Conservation (phyloP, 805 yeast genomes). For the Zygotorulaspora chibaensis region DNA sequence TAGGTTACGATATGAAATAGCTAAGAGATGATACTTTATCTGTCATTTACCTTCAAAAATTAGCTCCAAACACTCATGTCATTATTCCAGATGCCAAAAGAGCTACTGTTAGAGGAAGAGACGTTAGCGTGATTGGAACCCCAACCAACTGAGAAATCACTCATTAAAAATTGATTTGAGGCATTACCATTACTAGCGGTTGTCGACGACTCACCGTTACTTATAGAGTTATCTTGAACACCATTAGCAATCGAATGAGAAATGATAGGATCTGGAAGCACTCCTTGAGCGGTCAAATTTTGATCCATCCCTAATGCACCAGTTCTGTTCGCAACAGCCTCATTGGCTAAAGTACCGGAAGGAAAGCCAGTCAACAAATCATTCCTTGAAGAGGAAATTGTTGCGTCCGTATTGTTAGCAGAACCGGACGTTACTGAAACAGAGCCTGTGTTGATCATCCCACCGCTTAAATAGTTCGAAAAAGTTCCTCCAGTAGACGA, state of each 20-base stretch:
- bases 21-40: constrained; percentile 8
- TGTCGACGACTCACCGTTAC: constrained; percentile 5
- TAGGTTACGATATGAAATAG: constrained; percentile 4
- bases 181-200: constrained; percentile 3
- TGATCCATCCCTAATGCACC: constrained; percentile 10
- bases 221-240: constrained; percentile 3
- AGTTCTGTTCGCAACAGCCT: constrained; percentile 3
- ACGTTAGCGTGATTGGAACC: constrained; percentile 20
- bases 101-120: constrained; percentile 12
- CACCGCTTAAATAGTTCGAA: constrained; percentile 10
- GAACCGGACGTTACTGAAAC: constrained; percentile 7
- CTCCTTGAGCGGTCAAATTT: neutral
- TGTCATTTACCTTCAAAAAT: constrained; percentile 3
- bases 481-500: constrained; percentile 5
- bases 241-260: constrained; percentile 5
- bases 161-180: constrained; percentile 13
- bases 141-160: constrained; percentile 25
- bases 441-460: constrained; percentile 6
- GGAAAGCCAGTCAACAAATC: constrained; percentile 5
- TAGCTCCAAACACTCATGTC: constrained; percentile 40
- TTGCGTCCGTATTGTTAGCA: constrained; percentile 7
- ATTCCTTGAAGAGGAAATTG: constrained; percentile 4
- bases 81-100: constrained; percentile 32
- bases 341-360: constrained; percentile 4
- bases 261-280: constrained; percentile 5